These are phyloP conservation scores for Teunomyces atbi DNA, from an alignment of 805 yeast genomes.

Conservation along the genomic window DNA sequence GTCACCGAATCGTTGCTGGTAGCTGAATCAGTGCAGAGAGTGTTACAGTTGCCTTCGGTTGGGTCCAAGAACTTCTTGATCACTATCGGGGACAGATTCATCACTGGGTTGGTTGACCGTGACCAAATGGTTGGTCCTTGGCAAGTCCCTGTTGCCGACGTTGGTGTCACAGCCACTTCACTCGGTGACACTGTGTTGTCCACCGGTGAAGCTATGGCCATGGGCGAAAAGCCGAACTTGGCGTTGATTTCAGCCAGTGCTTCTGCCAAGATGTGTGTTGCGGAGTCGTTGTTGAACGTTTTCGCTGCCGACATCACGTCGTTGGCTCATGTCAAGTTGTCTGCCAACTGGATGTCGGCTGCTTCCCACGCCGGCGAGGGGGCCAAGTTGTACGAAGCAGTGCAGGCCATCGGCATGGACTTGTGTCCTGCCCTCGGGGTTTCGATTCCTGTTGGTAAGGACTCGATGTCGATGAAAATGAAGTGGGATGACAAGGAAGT, in stretches of 20 bases:
- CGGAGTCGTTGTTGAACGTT: constrained; percentile 86
- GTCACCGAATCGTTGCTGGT: constrained; percentile 39
- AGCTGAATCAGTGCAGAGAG: constrained; percentile 73
- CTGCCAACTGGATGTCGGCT: constrained; percentile 99
- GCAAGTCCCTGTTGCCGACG: constrained; percentile 99
- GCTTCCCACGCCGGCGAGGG: constrained; percentile 96
- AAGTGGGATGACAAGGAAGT: constrained; percentile 92
- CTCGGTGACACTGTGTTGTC: constrained; percentile 66
- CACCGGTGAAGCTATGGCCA: constrained; percentile 96
- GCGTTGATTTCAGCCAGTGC: constrained; percentile 88
- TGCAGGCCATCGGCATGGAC: constrained; percentile 91
- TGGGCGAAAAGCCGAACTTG: constrained; percentile 93
- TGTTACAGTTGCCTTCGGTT: constrained; percentile 85
- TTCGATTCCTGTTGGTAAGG: constrained; percentile 97
- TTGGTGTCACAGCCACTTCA: constrained; percentile 92
- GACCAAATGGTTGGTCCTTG: constrained; percentile 99
- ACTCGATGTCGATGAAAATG: constrained; percentile 99
- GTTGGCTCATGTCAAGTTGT: constrained; percentile 72
- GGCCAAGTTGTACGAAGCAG: constrained; percentile 91
- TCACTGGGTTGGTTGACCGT: constrained; percentile 93
- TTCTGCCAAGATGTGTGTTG: constrained; percentile 92
- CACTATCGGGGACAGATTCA: constrained; percentile 98
- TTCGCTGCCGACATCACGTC: constrained; percentile 85
- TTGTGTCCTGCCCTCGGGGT: constrained; percentile 91
- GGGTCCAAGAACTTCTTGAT: constrained; percentile 93